phyloP scores from a whole-genome alignment of 495 filamentous ascomycete genomes.

The Lasiosphaeria ovina region DNA sequence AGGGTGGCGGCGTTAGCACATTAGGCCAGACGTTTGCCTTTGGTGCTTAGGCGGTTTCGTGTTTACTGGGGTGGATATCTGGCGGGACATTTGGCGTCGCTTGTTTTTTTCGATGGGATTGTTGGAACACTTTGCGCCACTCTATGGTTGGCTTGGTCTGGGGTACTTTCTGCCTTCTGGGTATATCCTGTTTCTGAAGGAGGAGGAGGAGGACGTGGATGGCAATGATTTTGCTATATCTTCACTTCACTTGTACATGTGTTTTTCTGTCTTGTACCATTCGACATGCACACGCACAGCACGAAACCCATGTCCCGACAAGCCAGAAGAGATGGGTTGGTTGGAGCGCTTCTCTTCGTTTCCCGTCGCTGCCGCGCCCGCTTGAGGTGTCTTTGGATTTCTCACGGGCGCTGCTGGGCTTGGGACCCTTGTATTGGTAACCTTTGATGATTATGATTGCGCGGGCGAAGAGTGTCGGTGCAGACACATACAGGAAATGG shows the following conservation, averaged over 20 bases:
- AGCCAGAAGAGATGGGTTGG: neutral
- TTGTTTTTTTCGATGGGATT: conserved; percentile 10
- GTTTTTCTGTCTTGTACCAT: neutral
- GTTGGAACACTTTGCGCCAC: conserved; percentile 9
- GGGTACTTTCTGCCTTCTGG: conserved; percentile 4
- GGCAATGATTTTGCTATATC: neutral
- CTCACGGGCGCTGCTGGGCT: neutral
- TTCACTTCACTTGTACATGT: conserved; percentile 18
- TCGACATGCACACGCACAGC: neutral
- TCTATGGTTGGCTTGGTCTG: neutral
- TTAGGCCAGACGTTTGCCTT: conserved; percentile 48
- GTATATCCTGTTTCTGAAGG: conserved; percentile 5
- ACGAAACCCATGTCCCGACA: neutral
- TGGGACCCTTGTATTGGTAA: neutral
- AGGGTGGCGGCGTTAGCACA: conserved; percentile 30
- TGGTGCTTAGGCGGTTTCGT: conserved; percentile 18
- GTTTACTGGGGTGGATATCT: conserved; percentile 5
- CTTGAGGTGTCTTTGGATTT: neutral
- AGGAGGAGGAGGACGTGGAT: neutral
- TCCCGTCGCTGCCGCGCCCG: neutral
- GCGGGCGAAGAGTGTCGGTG: neutral
- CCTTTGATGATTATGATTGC: neutral
- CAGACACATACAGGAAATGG: neutral
- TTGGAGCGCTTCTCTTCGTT: neutral
- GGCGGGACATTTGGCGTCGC: neutral